phyloP scores from a whole-genome alignment of 83 land plant species.

The Diphasiastrum complanatum region DNA sequence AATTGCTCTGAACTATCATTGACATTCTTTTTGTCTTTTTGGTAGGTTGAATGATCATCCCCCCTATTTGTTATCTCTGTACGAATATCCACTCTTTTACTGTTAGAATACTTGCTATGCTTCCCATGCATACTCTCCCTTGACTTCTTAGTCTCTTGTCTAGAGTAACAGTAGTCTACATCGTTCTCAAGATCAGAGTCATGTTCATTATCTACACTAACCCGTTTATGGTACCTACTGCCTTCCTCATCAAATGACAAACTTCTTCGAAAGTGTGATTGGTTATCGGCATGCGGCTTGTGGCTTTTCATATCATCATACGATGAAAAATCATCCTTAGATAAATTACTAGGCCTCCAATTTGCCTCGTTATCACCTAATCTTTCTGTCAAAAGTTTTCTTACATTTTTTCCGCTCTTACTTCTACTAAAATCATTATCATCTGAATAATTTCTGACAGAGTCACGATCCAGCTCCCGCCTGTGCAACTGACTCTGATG shows the following conservation, averaged over 20 bases:
- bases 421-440: slow-evolving; percentile 16
- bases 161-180: no score
- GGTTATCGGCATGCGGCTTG: not conserved
- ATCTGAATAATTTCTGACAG: slow-evolving; percentile 22
- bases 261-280: slow-evolving; percentile 9
- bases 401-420: slow-evolving; percentile 21
- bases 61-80: no score
- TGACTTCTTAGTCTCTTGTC: not conserved
- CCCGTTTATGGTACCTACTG: slow-evolving; percentile 16
- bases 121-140: slow-evolving; percentile 1
- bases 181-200: not conserved
- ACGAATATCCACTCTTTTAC: slow-evolving; percentile 1
- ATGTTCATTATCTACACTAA: not conserved
- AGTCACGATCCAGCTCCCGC: slow-evolving; percentile 28
- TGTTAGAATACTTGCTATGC: not conserved
- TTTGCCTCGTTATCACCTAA: slow-evolving; percentile 5
- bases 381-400: slow-evolving; percentile 15
- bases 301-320: slow-evolving; percentile 17
- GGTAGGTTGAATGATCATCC: slow-evolving; percentile 8
- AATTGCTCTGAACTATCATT: not conserved
- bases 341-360: slow-evolving; percentile 9
- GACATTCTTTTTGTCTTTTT: slow-evolving; percentile 18
- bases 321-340: slow-evolving; percentile 21
- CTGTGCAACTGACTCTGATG: slow-evolving; percentile 1
- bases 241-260: not conserved